Evolutionary conservation across 108 stramenopile species (phyloP).

Genomic region (Epithemia pelagica): DNA sequence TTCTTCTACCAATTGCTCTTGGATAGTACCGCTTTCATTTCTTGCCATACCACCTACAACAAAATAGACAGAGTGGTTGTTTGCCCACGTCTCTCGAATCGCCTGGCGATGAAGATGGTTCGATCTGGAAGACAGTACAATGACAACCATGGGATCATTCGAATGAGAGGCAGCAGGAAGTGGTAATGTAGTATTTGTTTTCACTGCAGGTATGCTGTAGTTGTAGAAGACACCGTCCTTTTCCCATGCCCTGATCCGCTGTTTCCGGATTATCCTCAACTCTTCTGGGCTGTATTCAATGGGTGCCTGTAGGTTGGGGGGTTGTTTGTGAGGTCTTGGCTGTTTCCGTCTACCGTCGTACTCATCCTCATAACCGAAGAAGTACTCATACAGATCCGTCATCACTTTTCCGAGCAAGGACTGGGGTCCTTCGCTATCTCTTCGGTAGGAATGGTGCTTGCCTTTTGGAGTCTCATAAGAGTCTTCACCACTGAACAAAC

Average conservation of each 20-base stretch:
- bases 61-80: constrained; percentile 20
- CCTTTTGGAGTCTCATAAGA: background rate
- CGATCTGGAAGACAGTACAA: constrained; percentile 24
- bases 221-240: background rate
- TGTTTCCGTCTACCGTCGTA: too few species aligned
- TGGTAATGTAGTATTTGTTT: background rate
- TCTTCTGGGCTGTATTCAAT: background rate
- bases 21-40: background rate
- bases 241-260: background rate
- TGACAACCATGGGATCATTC: constrained; percentile 7
- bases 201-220: background rate
- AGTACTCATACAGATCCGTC: too few species aligned
- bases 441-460: too few species aligned
- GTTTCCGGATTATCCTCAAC: background rate
- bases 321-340: too few species aligned
- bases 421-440: too few species aligned
- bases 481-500: background rate
- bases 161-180: background rate
- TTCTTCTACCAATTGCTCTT: constrained; percentile 11
- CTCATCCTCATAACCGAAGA: too few species aligned
- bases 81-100: constrained; percentile 43
- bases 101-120: constrained; percentile 27
- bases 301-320: too few species aligned
- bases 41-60: constrained; percentile 26
- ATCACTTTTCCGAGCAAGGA: too few species aligned